phyloP scores from a whole-genome alignment of 2,329 filamentous ascomycete species.

The Aspergillus vadensis region DNA sequence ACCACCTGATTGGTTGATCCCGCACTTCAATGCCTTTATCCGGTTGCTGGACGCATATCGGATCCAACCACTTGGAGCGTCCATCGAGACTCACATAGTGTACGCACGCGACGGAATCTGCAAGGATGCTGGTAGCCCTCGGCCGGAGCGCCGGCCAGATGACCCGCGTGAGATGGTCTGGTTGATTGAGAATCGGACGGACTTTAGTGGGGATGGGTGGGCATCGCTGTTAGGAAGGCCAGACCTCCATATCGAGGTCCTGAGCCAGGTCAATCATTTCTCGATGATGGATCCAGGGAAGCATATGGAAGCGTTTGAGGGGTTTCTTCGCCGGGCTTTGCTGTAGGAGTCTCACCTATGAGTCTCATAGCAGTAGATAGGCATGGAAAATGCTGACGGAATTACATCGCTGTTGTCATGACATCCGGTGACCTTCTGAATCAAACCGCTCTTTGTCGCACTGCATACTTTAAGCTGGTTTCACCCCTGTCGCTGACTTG shows the following conservation, averaged over 20 bases:
- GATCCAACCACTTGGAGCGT: slow-evolving; percentile 29
- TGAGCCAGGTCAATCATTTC: slow-evolving; percentile 37
- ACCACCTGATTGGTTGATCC: slow-evolving; percentile 51
- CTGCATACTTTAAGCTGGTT: no score
- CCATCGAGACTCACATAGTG: slow-evolving; percentile 39
- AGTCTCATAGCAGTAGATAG: neutral
- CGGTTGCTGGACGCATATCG: slow-evolving; percentile 49
- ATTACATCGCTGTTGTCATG: neutral
- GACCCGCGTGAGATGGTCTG: slow-evolving; percentile 53
- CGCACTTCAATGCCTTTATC: slow-evolving; percentile 54
- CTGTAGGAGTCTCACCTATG: neutral
- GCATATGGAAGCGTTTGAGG: slow-evolving; percentile 7
- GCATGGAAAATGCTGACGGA: neutral
- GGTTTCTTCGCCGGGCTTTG: neutral
- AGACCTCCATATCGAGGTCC: slow-evolving; percentile 33
- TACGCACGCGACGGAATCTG: slow-evolving; percentile 53
- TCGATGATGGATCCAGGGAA: slow-evolving; percentile 26
- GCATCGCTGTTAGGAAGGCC: slow-evolving; percentile 44
- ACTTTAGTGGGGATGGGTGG: slow-evolving; percentile 52
- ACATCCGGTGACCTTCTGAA: no score
- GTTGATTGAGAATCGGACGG: slow-evolving; percentile 49
- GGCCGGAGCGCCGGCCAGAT: slow-evolving; percentile 41
- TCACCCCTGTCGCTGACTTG: no score
- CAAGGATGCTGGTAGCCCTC: slow-evolving; percentile 33
- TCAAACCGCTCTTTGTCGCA: no score